Evolutionary conservation across 805 yeast species (phyloP).

Genomic region (Monosporozyma solicola): DNA sequence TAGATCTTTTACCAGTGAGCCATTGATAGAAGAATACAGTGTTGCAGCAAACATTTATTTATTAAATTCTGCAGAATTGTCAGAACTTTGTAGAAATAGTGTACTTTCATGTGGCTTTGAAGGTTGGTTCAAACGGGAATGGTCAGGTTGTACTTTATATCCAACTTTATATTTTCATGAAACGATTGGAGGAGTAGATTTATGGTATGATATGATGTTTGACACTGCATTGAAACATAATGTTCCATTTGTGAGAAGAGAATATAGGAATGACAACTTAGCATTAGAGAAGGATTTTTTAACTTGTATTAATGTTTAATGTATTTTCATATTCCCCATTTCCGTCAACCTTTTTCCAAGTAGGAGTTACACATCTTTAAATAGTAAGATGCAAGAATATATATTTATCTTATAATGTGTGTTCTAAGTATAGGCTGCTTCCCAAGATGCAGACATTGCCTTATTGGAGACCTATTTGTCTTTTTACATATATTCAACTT

Average conservation of each 20-base stretch:
- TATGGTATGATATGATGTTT: slow-evolving; percentile 17
- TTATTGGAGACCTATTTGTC: too few species aligned
- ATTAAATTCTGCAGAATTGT: slow-evolving; percentile 21
- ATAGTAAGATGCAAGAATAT: too few species aligned
- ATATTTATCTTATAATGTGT: too few species aligned
- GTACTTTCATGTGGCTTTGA: slow-evolving; percentile 21
- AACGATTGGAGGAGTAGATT: slow-evolving; percentile 14
- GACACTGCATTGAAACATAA: slow-evolving; percentile 22
- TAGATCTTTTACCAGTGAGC: slow-evolving; percentile 23
- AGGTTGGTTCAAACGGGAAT: slow-evolving; percentile 22
- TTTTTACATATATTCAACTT: too few species aligned
- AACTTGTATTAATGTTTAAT: background rate
- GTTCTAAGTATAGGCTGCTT: too few species aligned
- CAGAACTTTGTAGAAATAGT: slow-evolving; percentile 23
- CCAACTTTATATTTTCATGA: slow-evolving; percentile 6
- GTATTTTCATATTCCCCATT: background rate
- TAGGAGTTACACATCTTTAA: too few species aligned
- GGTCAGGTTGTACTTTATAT: slow-evolving; percentile 16
- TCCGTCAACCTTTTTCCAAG: too few species aligned
- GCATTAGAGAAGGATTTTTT: slow-evolving; percentile 20
- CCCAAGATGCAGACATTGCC: too few species aligned
- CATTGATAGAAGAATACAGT: slow-evolving; percentile 24
- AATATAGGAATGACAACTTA: slow-evolving; percentile 15
- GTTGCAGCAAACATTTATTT: slow-evolving; percentile 26
- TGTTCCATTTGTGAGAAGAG: slow-evolving; percentile 20